phyloP scores from a whole-genome alignment of 768 basidiomycete genomes.

The Mycena leptocephala region DNA sequence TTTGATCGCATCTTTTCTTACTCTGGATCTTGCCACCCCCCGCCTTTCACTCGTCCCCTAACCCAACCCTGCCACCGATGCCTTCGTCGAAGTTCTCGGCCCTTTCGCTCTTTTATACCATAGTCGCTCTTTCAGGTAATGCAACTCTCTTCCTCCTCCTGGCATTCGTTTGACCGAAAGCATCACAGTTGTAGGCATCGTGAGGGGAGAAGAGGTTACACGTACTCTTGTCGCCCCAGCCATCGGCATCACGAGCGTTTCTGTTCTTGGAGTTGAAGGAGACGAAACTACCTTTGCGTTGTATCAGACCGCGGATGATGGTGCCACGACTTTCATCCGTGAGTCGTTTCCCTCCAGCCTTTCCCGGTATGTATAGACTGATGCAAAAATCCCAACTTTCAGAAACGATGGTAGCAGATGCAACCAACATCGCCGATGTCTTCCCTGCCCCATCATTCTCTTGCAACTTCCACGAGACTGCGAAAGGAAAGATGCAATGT shows the following conservation, averaged over 20 bases:
- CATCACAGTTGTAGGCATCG: conserved; percentile 9
- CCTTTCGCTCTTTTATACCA: conserved; percentile 21
- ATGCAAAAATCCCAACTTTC: conserved; percentile 5
- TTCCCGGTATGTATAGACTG: conserved; percentile 4
- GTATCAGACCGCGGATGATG: conserved; percentile 23
- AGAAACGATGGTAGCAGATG: conserved; percentile 30
- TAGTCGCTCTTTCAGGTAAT: conserved; percentile 23
- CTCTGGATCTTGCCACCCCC: background rate
- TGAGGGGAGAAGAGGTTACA: conserved; percentile 17
- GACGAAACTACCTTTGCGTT: conserved; percentile 25
- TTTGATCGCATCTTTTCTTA: conserved; percentile 10
- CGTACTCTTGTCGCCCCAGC: conserved; percentile 24
- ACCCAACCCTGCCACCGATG: conserved; percentile 1
- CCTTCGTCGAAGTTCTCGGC: background rate
- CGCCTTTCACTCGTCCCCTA: too few species aligned
- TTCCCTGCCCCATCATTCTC: conserved; percentile 26
- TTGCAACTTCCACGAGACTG: too few species aligned
- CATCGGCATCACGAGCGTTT: conserved; percentile 21
- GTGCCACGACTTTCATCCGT: conserved; percentile 23
- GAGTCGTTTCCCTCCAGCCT: conserved; percentile 5
- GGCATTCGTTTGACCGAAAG: conserved; percentile 11
- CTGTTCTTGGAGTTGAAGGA: conserved; percentile 27
- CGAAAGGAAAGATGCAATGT: too few species aligned
- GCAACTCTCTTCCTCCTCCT: conserved; percentile 11
- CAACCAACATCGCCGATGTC: conserved; percentile 15